These are phyloP conservation scores for Yarrowia sp. DNA, from an alignment of 805 yeast species.

Conservation along the genomic window DNA sequence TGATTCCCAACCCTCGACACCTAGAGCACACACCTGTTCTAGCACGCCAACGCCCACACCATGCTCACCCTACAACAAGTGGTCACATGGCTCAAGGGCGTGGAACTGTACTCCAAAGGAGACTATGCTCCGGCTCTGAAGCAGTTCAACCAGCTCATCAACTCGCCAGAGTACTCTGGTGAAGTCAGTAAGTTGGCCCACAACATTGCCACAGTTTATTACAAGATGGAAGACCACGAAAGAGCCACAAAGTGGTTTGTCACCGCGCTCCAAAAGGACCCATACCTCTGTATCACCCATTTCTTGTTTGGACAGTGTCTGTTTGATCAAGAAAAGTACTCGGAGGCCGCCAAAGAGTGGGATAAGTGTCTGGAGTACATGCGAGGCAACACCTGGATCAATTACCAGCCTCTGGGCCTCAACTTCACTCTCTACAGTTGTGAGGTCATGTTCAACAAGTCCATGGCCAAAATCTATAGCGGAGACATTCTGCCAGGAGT, in stretches of 20 bases:
- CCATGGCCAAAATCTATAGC: not conserved
- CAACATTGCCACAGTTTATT: conserved; percentile 16
- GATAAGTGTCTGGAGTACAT: conserved; percentile 12
- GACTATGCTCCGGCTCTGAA: conserved; percentile 3
- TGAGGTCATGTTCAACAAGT: conserved; percentile 1
- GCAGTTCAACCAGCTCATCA: conserved; percentile 7
- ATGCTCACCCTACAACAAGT: conserved; percentile 13
- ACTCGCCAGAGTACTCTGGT: conserved; percentile 3
- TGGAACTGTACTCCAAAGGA: conserved; percentile 7
- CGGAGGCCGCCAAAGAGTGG: conserved; percentile 18
- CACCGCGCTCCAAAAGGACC: conserved; percentile 13
- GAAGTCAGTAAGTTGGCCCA: conserved; percentile 23
- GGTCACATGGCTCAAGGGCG: conserved; percentile 25
- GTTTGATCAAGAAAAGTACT: not conserved
- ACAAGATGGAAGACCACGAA: conserved; percentile 11
- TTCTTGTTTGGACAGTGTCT: conserved; percentile 18
- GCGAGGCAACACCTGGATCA: conserved; percentile 26
- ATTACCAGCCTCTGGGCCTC: conserved; percentile 22
- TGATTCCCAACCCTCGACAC: too few species aligned
- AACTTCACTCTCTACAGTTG: conserved; percentile 13
- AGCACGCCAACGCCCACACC: too few species aligned
- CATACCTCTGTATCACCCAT: conserved; percentile 8
- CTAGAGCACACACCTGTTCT: too few species aligned
- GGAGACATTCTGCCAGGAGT: conserved; percentile 5
- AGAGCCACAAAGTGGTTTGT: conserved; percentile 17